Conservation (phyloP, 345 rosid genomes). For the Nasturtium officinale region DNA sequence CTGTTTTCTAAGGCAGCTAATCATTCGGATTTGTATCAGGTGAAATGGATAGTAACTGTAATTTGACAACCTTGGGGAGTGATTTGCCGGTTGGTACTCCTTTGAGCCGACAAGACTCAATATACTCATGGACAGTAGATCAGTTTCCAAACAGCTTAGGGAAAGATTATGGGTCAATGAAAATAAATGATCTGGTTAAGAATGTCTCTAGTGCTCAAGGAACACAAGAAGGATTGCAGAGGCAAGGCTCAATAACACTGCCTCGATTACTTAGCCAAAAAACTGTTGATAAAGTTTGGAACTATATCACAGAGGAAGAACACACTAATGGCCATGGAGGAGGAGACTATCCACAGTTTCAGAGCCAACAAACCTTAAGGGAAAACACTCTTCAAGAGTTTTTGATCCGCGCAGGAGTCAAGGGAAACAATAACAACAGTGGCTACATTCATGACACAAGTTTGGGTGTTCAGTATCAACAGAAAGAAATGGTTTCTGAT, state of each 20-base stretch:
- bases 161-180: constrained; percentile 81
- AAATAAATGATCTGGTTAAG: constrained; percentile 74
- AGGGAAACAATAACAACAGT: background rate
- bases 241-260: constrained; percentile 72
- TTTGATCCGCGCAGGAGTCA: background rate
- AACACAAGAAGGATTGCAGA: constrained; percentile 55
- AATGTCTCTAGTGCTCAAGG: constrained; percentile 66
- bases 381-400: background rate
- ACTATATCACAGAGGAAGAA: background rate
- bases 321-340: background rate
- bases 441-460: background rate
- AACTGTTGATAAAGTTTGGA: constrained; percentile 59
- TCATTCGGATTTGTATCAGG: constrained; percentile 6
- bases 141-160: constrained; percentile 68
- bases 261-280: constrained; percentile 75
- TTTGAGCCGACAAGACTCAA: constrained; percentile 56
- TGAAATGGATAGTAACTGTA: constrained; percentile 62
- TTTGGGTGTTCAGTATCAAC: constrained; percentile 60
- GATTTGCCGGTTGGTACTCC: constrained; percentile 40
- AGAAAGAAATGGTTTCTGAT: constrained; percentile 41
- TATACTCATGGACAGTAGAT: constrained; percentile 73
- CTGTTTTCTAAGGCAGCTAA: background rate
- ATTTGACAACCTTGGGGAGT: constrained; percentile 52
- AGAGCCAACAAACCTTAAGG: background rate
- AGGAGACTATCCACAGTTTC: background rate